Evolutionary conservation across 371 early-diverging fungal species (phyloP).

Genomic region (Coemansia sp.): DNA sequence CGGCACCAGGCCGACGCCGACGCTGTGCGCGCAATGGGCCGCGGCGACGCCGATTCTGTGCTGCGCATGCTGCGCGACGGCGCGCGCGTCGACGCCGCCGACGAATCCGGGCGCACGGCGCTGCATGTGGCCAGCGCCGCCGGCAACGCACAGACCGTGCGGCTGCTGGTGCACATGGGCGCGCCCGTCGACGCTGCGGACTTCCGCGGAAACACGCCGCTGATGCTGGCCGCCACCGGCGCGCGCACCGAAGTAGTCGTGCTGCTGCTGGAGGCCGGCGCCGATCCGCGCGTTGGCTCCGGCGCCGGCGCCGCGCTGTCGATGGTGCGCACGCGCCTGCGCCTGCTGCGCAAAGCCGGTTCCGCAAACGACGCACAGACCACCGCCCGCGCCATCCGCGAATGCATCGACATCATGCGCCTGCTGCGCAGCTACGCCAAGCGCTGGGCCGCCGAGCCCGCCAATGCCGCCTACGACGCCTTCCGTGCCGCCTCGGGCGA

Average conservation of each 20-base stretch:
- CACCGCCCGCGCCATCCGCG: constrained; percentile 22
- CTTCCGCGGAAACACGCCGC: constrained; percentile 47
- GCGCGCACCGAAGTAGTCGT: constrained; percentile 39
- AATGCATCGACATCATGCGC: constrained; percentile 36
- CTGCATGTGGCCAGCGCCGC: constrained; percentile 57
- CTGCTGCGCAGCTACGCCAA: constrained; percentile 22
- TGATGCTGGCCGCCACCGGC: constrained; percentile 38
- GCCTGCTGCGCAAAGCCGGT: constrained; percentile 18
- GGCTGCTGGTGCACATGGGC: constrained; percentile 57
- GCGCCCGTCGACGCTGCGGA: constrained; percentile 52
- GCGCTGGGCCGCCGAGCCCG: not conserved
- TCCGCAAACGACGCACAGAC: constrained; percentile 12
- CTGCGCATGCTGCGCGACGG: constrained; percentile 28
- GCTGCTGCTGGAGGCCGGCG: constrained; percentile 39
- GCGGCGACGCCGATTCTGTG: constrained; percentile 26
- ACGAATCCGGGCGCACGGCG: constrained; percentile 46
- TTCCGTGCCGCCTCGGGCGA: not conserved
- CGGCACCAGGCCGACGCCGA: constrained; percentile 14
- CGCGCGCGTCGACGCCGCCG: constrained; percentile 12
- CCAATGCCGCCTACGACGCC: constrained; percentile 5
- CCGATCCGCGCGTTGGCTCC: constrained; percentile 45
- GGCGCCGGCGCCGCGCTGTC: constrained; percentile 36
- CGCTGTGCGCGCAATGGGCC: constrained; percentile 32
- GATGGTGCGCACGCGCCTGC: constrained; percentile 48
- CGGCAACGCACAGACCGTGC: constrained; percentile 50